These are phyloP conservation scores for Pleodorina starrii DNA, from an alignment of 139 green algal species.

Conservation along the genomic window DNA sequence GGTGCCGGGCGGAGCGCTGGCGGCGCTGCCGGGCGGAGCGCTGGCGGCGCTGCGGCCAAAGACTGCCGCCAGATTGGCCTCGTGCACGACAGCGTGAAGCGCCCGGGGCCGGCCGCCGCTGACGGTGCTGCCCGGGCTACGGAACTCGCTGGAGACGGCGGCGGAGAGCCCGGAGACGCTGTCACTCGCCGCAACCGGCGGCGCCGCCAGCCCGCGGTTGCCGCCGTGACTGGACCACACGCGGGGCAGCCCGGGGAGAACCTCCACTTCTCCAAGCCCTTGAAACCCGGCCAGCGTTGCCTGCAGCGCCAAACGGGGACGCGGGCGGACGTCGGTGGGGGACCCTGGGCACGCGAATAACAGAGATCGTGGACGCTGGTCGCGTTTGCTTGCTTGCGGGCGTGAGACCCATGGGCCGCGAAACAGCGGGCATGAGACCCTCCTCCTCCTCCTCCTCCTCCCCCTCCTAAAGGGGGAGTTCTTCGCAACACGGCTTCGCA, in stretches of 20 bases:
- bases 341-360: not conserved
- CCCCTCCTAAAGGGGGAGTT: no score
- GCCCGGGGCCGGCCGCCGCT: not conserved
- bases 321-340: not conserved
- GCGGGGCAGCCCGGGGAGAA: constrained; percentile 19
- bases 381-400: not conserved
- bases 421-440: not conserved
- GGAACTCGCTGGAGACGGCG: not conserved
- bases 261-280: not conserved
- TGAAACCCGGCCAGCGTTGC: constrained; percentile 30
- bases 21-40: not conserved
- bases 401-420: not conserved
- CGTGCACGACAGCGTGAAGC: constrained; percentile 13
- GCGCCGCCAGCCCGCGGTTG: not conserved
- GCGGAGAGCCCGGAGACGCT: not conserved
- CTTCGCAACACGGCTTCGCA: not conserved
- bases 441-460: not conserved
- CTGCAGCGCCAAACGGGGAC: not conserved
- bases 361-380: no score
- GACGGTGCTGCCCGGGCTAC: not conserved
- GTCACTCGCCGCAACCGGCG: not conserved
- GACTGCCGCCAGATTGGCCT: constrained; percentile 39
- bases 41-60: not conserved
- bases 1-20: not conserved
- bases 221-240: not conserved